phyloP scores from a whole-genome alignment of 2,329 filamentous ascomycete species.

The Ceratocystiopsis brevicomis region DNA sequence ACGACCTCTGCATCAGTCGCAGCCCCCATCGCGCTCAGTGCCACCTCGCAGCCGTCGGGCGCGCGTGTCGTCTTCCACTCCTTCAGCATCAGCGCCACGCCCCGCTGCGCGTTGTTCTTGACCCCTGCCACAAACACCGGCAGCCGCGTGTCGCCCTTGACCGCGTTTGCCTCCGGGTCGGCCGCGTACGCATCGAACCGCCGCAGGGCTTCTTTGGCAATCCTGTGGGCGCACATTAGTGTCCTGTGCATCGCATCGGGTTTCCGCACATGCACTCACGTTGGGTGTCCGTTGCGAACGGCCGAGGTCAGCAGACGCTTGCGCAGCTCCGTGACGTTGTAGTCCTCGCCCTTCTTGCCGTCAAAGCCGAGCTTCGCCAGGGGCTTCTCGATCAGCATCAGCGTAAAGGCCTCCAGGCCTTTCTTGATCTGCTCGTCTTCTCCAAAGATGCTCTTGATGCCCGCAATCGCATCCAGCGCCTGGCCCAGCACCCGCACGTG shows the following conservation, averaged over 20 bases:
- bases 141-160: conserved; percentile 65
- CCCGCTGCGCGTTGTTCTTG: conserved; percentile 44
- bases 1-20: conserved; percentile 52
- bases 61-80: conserved; percentile 71
- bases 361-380: conserved; percentile 75
- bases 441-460: conserved; percentile 69
- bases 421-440: conserved; percentile 52
- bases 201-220: conserved; percentile 53
- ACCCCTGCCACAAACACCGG: conserved; percentile 68
- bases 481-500: conserved; percentile 85
- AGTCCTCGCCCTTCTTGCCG: conserved; percentile 58
- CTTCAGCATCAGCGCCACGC: conserved; percentile 59
- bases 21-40: conserved; percentile 55
- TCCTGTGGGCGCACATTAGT: conserved; percentile 21
- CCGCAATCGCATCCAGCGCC: conserved; percentile 55
- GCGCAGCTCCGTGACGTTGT: conserved; percentile 63
- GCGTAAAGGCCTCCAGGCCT: conserved; percentile 58
- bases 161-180: conserved; percentile 44
- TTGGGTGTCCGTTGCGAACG: conserved; percentile 56
- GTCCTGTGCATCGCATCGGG: not conserved
- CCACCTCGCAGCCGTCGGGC: conserved; percentile 81
- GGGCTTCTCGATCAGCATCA: conserved; percentile 57
- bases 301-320: conserved; percentile 63
- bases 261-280: conserved; percentile 26
- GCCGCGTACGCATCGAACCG: conserved; percentile 66